Evolutionary conservation across 2,329 filamentous ascomycete genomes (phyloP).

Genomic region (Fusarium goolgardi): DNA sequence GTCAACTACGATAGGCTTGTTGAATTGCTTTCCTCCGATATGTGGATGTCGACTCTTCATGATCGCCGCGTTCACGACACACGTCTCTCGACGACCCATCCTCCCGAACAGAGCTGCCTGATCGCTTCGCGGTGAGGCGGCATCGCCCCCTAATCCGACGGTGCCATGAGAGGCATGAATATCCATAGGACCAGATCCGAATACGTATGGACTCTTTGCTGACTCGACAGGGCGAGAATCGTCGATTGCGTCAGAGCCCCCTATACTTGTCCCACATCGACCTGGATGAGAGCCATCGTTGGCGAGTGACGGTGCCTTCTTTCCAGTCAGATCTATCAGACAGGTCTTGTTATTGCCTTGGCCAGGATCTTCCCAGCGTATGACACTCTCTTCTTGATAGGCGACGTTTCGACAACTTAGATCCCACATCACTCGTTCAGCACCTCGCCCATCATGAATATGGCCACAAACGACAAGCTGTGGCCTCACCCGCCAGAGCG

Average conservation of each 20-base stretch:
- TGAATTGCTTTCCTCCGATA: slow-evolving; percentile 69
- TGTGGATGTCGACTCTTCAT: slow-evolving; percentile 76
- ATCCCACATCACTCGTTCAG: slow-evolving; percentile 71
- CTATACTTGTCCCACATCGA: slow-evolving; percentile 7
- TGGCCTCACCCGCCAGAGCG: slow-evolving; percentile 71
- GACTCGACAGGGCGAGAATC: neutral
- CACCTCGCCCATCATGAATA: slow-evolving; percentile 75
- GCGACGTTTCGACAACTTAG: slow-evolving; percentile 53
- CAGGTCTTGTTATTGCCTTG: slow-evolving; percentile 67
- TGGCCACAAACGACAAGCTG: slow-evolving; percentile 77
- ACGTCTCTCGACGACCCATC: slow-evolving; percentile 72
- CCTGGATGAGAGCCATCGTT: slow-evolving; percentile 59
- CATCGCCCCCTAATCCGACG: slow-evolving; percentile 54
- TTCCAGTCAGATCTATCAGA: slow-evolving; percentile 69
- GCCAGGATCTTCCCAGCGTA: slow-evolving; percentile 70
- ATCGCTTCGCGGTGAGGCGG: slow-evolving; percentile 58
- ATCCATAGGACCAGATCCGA: slow-evolving; percentile 35
- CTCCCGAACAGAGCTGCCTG: slow-evolving; percentile 55
- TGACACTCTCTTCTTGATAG: slow-evolving; percentile 58
- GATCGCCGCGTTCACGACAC: slow-evolving; percentile 82
- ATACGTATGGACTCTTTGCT: slow-evolving; percentile 14
- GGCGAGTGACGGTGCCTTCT: slow-evolving; percentile 55
- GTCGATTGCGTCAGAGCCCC: slow-evolving; percentile 9
- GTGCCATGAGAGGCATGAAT: slow-evolving; percentile 42
- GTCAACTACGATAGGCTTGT: slow-evolving; percentile 88